Percentiles rank a stretch among this genome's conserved stretches.
These are phyloP conservation scores for Curvularia sp. DNA, from an alignment of 2,329 filamentous ascomycete species.

Conservation along the genomic window DNA sequence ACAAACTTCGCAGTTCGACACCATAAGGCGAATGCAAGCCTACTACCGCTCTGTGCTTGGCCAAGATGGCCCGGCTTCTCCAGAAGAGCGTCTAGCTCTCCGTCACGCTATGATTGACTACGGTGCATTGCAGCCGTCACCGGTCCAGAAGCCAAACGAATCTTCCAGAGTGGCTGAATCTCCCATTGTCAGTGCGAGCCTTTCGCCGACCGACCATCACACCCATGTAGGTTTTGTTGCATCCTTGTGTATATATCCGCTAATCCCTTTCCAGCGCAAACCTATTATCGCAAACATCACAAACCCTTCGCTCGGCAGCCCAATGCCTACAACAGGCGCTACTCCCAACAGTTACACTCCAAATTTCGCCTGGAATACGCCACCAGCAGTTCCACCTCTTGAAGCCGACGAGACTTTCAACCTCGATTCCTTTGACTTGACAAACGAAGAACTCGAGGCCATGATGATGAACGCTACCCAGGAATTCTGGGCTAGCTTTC, in stretches of 20 bases:
- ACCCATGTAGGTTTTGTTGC: slow-evolving; percentile 1
- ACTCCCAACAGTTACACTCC: slow-evolving; percentile 35
- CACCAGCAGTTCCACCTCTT: slow-evolving; percentile 34
- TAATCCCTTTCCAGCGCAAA: slow-evolving; percentile 14
- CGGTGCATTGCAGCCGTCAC: slow-evolving; percentile 49
- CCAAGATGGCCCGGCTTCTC: slow-evolving; percentile 46
- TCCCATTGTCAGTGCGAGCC: slow-evolving; percentile 18
- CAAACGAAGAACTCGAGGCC: slow-evolving; percentile 47
- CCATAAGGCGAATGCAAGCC: slow-evolving; percentile 53
- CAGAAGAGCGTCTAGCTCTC: slow-evolving; percentile 48
- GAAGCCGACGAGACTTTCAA: slow-evolving; percentile 45
- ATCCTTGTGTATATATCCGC: neutral
- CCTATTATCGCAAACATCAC: slow-evolving; percentile 15
- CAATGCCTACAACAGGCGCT: slow-evolving; percentile 30
- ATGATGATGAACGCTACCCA: slow-evolving; percentile 50
- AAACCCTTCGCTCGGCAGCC: slow-evolving; percentile 24
- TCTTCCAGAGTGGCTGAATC: slow-evolving; percentile 24
- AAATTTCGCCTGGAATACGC: slow-evolving; percentile 32
- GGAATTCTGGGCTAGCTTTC: slow-evolving; percentile 51
- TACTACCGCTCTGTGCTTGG: slow-evolving; percentile 49
- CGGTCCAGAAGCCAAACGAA: slow-evolving; percentile 46
- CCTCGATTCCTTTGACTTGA: slow-evolving; percentile 43
- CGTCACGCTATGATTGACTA: slow-evolving; percentile 52
- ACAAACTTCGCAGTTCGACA: slow-evolving; percentile 39
- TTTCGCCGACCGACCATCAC: slow-evolving; percentile 11